Percentiles rank a stretch among this genome's conserved stretches.
Evolutionary conservation across 2,329 filamentous ascomycete genomes (phyloP).

Genomic region (Xylaria sp.): DNA sequence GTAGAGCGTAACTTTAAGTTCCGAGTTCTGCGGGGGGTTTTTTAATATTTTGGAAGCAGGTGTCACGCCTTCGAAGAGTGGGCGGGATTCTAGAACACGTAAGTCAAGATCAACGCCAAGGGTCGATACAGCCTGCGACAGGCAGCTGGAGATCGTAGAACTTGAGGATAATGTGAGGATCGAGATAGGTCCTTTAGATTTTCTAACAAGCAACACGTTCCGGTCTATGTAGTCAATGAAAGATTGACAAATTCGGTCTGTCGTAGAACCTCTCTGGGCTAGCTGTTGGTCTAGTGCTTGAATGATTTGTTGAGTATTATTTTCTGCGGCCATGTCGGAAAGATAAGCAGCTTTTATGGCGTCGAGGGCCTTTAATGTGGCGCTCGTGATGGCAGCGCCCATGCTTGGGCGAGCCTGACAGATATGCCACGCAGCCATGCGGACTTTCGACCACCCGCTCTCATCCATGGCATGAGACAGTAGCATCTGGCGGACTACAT

Average conservation of each 20-base stretch:
- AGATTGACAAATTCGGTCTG: constrained; percentile 48
- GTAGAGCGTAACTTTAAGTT: constrained; percentile 58
- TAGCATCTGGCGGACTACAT: constrained; percentile 55
- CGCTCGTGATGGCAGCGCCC: constrained; percentile 67
- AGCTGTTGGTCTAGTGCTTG: constrained; percentile 43
- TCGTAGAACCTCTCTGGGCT: constrained; percentile 30
- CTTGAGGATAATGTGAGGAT: constrained; percentile 72
- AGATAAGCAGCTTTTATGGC: constrained; percentile 48
- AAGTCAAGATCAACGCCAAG: constrained; percentile 60
- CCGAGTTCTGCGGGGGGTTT: constrained; percentile 26
- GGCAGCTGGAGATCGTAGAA: constrained; percentile 65
- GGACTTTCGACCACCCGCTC: constrained; percentile 65
- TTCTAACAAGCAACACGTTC: constrained; percentile 30
- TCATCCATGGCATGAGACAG: constrained; percentile 43
- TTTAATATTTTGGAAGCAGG: constrained; percentile 58
- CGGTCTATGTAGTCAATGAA: constrained; percentile 50
- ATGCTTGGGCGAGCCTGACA: constrained; percentile 74
- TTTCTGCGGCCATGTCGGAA: constrained; percentile 38
- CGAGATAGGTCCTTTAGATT: constrained; percentile 49
- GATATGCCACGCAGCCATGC: constrained; percentile 70
- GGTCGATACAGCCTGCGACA: constrained; percentile 55
- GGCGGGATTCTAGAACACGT: constrained; percentile 72
- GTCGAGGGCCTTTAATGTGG: constrained; percentile 59
- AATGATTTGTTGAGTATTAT: constrained; percentile 44
- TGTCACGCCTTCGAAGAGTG: constrained; percentile 71